Conservation (phyloP, 2,329 filamentous ascomycete genomes). For the Furcasterigmium sp. region DNA sequence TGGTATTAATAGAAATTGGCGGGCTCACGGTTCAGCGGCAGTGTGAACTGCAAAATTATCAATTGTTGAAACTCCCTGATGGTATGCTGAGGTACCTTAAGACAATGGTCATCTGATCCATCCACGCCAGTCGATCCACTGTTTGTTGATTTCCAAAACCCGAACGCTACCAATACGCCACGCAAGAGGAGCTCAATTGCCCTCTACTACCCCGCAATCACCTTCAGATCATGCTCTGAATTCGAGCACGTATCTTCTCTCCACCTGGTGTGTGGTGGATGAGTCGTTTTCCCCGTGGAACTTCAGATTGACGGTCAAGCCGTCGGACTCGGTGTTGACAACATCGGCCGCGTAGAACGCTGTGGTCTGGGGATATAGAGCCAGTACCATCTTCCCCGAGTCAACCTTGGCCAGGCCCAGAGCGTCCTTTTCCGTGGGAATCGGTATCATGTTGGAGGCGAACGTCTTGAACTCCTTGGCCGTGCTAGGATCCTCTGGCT, state of each 20-base stretch:
- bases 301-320: constrained; percentile 55
- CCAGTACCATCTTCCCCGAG: constrained; percentile 66
- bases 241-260: constrained; percentile 71
- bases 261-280: constrained; percentile 70
- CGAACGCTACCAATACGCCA: neutral
- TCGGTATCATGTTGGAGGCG: constrained; percentile 71
- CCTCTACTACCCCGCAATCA: too few species aligned
- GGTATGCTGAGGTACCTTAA: too few species aligned
- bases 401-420: constrained; percentile 55
- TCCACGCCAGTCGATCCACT: too few species aligned
- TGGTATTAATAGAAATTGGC: too few species aligned
- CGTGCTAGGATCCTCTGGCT: constrained; percentile 65
- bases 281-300: constrained; percentile 76
- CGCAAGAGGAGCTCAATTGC: too few species aligned
- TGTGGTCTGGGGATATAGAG: constrained; percentile 76
- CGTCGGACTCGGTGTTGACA: constrained; percentile 56
- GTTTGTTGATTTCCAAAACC: neutral
- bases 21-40: too few species aligned
- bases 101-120: too few species aligned
- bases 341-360: constrained; percentile 84
- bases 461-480: constrained; percentile 66
- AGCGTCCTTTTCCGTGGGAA: constrained; percentile 50
- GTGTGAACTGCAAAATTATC: too few species aligned
- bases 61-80: too few species aligned
- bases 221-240: constrained; percentile 46